A percentile compares a stretch with the other conserved stretches of the same genome.
Conservation (phyloP, 2,329 filamentous ascomycete genomes). For the Cercospora citrullina region DNA sequence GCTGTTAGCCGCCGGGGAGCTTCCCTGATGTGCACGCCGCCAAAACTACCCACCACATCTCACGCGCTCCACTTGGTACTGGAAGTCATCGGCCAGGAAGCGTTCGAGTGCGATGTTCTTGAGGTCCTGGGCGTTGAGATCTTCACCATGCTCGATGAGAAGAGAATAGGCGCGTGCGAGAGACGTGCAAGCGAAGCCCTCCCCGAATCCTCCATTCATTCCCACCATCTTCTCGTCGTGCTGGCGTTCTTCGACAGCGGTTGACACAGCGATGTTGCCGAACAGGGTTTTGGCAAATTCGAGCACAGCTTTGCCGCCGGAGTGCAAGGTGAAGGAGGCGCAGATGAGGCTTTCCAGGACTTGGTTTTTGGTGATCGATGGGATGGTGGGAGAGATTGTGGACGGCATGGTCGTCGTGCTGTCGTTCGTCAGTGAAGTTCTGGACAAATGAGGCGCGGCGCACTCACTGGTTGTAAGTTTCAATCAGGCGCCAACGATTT, state of each 20-base stretch:
- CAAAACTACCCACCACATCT: neutral
- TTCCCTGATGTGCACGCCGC: neutral
- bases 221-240: constrained; percentile 20
- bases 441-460: neutral
- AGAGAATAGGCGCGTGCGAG: constrained; percentile 19
- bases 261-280: constrained; percentile 10
- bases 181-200: constrained; percentile 16
- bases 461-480: neutral
- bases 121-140: constrained; percentile 17
- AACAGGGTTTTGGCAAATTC: constrained; percentile 16
- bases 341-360: constrained; percentile 14
- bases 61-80: constrained; percentile 14
- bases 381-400: constrained; percentile 8
- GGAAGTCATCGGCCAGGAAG: constrained; percentile 16
- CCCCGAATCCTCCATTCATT: constrained; percentile 19
- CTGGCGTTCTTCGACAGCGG: constrained; percentile 13
- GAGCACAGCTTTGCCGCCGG: constrained; percentile 20
- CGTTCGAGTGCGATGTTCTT: constrained; percentile 12
- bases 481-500: neutral
- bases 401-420: constrained; percentile 9
- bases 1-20: neutral
- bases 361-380: constrained; percentile 11
- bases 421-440: neutral
- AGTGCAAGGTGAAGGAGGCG: constrained; percentile 16
- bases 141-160: constrained; percentile 17